Evolutionary conservation across 495 filamentous ascomycete genomes (phyloP).

Genomic region (Talaromyces liani): DNA sequence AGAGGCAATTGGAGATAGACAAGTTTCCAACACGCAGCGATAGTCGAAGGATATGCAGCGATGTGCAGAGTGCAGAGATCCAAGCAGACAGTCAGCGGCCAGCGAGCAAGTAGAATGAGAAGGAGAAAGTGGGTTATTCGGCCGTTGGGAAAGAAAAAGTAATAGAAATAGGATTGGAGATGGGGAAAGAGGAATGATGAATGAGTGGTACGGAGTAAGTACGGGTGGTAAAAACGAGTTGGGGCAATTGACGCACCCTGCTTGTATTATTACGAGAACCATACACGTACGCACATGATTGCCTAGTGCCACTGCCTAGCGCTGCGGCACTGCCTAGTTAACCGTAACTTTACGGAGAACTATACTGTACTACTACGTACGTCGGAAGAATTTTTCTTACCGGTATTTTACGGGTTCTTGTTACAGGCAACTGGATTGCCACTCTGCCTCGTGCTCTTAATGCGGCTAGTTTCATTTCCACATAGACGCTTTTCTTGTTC

Average conservation of each 20-base stretch:
- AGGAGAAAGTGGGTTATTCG: slow-evolving; percentile 9
- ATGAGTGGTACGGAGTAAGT: slow-evolving; percentile 2
- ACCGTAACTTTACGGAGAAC: neutral
- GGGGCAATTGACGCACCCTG: neutral
- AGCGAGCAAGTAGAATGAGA: slow-evolving; percentile 14
- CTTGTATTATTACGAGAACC: neutral
- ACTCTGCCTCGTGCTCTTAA: neutral
- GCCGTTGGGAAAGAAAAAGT: slow-evolving; percentile 15
- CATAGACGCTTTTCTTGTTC: neutral
- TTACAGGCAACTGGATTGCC: slow-evolving; percentile 1
- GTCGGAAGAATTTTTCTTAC: neutral
- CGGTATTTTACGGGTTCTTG: neutral
- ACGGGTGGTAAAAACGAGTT: slow-evolving; percentile 1
- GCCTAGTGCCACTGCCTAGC: neutral
- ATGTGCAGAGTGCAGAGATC: slow-evolving; percentile 22
- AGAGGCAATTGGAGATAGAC: slow-evolving; percentile 12
- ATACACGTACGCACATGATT: neutral
- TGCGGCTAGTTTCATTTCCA: neutral
- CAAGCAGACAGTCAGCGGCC: slow-evolving; percentile 14
- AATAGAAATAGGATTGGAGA: slow-evolving; percentile 4
- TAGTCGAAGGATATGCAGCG: slow-evolving; percentile 12
- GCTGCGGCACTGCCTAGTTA: neutral
- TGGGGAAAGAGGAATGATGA: slow-evolving; percentile 5
- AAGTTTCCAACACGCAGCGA: slow-evolving; percentile 4
- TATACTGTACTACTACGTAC: neutral